Evolutionary conservation across 805 yeast species (phyloP).

Genomic region (Osmozyma mogii): DNA sequence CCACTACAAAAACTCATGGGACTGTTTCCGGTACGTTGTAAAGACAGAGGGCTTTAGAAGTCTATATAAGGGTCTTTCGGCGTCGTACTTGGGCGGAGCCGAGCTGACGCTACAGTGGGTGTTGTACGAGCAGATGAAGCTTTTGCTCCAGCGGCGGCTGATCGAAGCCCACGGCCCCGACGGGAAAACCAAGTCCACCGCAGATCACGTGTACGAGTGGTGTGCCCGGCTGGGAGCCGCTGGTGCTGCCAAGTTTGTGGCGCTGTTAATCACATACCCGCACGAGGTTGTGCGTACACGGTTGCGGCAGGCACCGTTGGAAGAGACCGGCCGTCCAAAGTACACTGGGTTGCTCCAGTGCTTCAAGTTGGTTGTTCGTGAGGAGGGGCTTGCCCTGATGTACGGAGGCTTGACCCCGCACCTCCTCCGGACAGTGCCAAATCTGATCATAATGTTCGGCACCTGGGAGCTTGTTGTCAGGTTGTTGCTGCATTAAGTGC

Average conservation of each 20-base stretch:
- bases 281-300: conserved; percentile 97
- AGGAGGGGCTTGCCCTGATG: conserved; percentile 89
- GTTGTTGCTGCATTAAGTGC: conserved; percentile 15
- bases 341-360: conserved; percentile 87
- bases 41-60: conserved; percentile 73
- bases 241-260: conserved; percentile 90
- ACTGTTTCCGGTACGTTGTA: conserved; percentile 65
- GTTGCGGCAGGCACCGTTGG: conserved; percentile 83
- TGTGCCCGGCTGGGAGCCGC: conserved; percentile 95
- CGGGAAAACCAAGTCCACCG: conserved; percentile 26
- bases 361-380: conserved; percentile 75
- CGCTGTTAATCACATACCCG: conserved; percentile 89
- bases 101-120: conserved; percentile 97
- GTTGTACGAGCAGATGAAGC: conserved; percentile 89
- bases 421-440: conserved; percentile 92
- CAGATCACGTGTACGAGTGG: conserved; percentile 79
- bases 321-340: conserved; percentile 69
- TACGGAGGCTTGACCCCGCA: conserved; percentile 98
- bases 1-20: conserved; percentile 75
- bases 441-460: conserved; percentile 97
- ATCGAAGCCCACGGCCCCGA: conserved; percentile 25
- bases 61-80: conserved; percentile 84
- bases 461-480: conserved; percentile 80
- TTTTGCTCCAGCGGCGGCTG: conserved; percentile 48
- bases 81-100: conserved; percentile 86